A percentile compares a stretch with the other conserved stretches of the same genome.
phyloP scores from a whole-genome alignment of 352 stramenopile genomes.

The Pythium grandisporangium region DNA sequence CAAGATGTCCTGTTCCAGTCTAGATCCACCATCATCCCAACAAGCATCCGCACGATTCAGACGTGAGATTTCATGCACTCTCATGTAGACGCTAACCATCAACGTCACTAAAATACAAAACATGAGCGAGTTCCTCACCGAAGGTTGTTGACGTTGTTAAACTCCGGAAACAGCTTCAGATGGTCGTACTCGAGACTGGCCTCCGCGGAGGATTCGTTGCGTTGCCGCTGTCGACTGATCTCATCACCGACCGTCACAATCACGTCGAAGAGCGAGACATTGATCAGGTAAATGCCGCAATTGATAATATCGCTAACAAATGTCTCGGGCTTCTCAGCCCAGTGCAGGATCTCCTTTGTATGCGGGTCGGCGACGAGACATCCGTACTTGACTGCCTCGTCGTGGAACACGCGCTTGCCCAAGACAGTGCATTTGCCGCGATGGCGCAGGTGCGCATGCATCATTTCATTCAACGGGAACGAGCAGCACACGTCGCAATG shows the following conservation, averaged over 20 bases:
- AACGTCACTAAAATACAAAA: no score
- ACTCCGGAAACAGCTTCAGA: constrained; percentile 84
- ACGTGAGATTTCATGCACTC: no score
- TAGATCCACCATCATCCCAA: constrained; percentile 3
- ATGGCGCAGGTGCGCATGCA: constrained; percentile 80
- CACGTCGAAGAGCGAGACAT: constrained; percentile 69
- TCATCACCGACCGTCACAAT: constrained; percentile 75
- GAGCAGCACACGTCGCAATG: constrained; percentile 86
- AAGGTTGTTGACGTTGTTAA: constrained; percentile 79
- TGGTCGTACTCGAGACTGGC: constrained; percentile 68
- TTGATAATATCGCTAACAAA: constrained; percentile 90
- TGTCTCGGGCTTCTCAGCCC: constrained; percentile 84
- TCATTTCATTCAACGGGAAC: constrained; percentile 85
- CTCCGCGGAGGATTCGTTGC: constrained; percentile 61
- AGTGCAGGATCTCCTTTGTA: constrained; percentile 81
- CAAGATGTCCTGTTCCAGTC: constrained; percentile 80
- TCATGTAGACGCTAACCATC: no score
- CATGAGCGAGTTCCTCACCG: constrained; percentile 21
- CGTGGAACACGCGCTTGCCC: constrained; percentile 82
- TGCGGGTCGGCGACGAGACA: constrained; percentile 72
- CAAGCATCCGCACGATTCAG: background rate
- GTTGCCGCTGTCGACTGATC: constrained; percentile 69
- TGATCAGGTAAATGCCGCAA: constrained; percentile 84
- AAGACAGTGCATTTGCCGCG: constrained; percentile 65
- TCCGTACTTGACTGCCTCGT: constrained; percentile 85